Base-by-base conservation (phyloP, 2,329 filamentous ascomycete genomes). In the Thielaviopsis musarum region DNA sequence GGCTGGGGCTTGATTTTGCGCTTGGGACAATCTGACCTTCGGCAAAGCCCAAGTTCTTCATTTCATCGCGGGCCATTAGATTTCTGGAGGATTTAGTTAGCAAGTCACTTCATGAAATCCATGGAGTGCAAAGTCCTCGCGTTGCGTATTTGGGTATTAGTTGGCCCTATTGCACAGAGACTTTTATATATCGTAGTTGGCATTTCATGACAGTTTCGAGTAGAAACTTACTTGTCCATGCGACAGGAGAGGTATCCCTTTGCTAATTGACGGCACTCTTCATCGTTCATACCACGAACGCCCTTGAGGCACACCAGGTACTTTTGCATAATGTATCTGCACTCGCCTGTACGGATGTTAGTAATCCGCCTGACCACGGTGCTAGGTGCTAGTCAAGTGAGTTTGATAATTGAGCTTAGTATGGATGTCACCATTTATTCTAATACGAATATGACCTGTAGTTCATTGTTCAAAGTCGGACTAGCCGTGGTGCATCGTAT, bases 61-160 rank as follows among this genome's bases (percentile, higher is more conserved):
- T 93, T 62, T 95, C 88, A 68, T 98, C 93, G 65, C 81, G 88
- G 7, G 91, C 91, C 93, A 98, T 98, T 34, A 98, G 75, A 68
- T 97, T 96, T 65, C 90, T 90, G 55, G 9, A 59, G 17, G 15
- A n/a, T 5, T n/a, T 21, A 54, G 49, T 28, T 41, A 59, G 52
- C 24, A n/a, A 41, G 53, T 6, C n/a, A 5, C n/a, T 4, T 5
- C 10, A 49, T n/a, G 17, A 19, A 49, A 49, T 6, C 6, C 10
- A 30, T 52, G n/a, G 12, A 3, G 21, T 19, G 15, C 2, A 6
- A 30, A 17, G 22, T 12, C 3, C 52, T 17, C 19, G 52, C n/a
- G 24, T 54, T n/a, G 13, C 28, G n/a, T 17, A 56, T 24, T 54
- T 22, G 55, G 56, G 48, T 51, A 52, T 5, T 49, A 19, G 45